Evolutionary conservation across 208 protist species (phyloP).

Genomic region (Angomonas deanei): DNA sequence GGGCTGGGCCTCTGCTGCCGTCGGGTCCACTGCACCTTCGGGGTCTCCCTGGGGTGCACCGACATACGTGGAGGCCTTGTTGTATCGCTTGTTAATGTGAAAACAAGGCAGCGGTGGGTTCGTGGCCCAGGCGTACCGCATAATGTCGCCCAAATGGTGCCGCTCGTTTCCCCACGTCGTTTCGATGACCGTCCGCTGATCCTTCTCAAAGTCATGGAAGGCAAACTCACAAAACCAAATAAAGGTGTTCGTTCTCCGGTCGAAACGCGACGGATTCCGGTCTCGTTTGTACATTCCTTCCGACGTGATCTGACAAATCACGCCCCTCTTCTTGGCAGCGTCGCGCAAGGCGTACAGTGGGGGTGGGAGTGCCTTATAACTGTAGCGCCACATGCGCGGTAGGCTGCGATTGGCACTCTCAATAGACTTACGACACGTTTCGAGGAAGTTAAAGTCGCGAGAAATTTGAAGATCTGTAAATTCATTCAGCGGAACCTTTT

Average conservation of each 20-base stretch:
- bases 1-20: background rate
- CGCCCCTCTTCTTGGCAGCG: conserved; percentile 67
- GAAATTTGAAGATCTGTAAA: conserved; percentile 72
- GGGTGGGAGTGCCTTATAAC: conserved; percentile 56
- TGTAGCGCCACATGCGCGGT: conserved; percentile 50
- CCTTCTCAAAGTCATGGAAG: conserved; percentile 37
- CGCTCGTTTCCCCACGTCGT: conserved; percentile 82
- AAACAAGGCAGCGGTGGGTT: conserved; percentile 69
- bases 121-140: conserved; percentile 66
- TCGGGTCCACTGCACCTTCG: background rate
- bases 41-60: background rate
- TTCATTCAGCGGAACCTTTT: conserved; percentile 48
- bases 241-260: conserved; percentile 66
- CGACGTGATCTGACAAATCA: conserved; percentile 84
- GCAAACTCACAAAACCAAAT: conserved; percentile 79
- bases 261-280: conserved; percentile 71
- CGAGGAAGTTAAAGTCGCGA: conserved; percentile 79
- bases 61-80: conserved; percentile 54
- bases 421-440: conserved; percentile 61
- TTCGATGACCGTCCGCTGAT: conserved; percentile 11
- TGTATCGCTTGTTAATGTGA: conserved; percentile 79
- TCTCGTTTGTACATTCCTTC: conserved; percentile 81
- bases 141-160: conserved; percentile 57
- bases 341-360: conserved; percentile 71
- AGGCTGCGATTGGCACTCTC: conserved; percentile 63